Percentiles rank a stretch among this genome's conserved stretches.
phyloP scores from a whole-genome alignment of 148 eudicot species.

The Rhododendron kiyosumense region DNA sequence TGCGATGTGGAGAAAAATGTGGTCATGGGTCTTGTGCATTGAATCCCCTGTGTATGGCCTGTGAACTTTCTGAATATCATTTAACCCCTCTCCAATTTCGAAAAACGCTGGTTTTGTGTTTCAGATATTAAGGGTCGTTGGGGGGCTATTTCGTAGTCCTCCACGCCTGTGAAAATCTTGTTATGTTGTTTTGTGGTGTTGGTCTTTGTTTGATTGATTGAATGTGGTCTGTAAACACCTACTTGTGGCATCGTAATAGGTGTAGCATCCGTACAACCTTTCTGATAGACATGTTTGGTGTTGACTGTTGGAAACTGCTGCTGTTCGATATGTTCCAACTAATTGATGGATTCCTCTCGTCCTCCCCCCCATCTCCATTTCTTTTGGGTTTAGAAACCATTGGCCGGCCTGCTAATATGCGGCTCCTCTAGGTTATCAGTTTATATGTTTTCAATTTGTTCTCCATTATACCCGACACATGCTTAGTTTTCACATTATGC shows the following conservation, averaged over 20 bases:
- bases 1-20: slow-evolving; percentile 22
- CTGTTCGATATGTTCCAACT: background rate
- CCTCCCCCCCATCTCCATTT: background rate
- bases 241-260: background rate
- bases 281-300: background rate
- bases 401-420: background rate
- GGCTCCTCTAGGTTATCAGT: background rate
- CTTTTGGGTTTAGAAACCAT: background rate
- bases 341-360: background rate
- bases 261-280: background rate
- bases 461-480: background rate
- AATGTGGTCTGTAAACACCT: background rate
- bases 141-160: background rate
- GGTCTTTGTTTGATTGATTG: background rate
- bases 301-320: background rate
- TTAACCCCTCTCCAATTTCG: slow-evolving; percentile 7
- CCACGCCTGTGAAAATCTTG: background rate
- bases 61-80: slow-evolving; percentile 12
- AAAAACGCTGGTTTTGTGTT: background rate
- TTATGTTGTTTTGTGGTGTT: background rate
- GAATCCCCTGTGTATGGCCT: slow-evolving; percentile 29
- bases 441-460: background rate
- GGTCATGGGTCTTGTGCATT: slow-evolving; percentile 26
- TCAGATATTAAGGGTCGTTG: background rate
- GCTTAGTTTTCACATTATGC: background rate